Conservation (phyloP, 257 asterid species). For the Solanum chaucha region DNA sequence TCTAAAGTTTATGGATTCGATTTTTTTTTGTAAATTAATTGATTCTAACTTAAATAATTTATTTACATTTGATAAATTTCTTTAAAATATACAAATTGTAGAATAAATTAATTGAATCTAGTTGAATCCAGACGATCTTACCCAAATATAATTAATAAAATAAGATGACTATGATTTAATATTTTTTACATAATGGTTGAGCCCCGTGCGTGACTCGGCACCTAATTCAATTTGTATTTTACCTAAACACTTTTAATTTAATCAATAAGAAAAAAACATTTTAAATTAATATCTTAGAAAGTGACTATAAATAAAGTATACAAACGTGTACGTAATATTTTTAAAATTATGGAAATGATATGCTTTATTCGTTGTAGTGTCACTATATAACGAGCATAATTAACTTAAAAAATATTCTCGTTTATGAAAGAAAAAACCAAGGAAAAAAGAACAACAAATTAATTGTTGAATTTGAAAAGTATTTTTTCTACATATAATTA, state of each 20-base stretch:
- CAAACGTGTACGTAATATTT: neutral
- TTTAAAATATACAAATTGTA: neutral
- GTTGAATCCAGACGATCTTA: rapidly evolving
- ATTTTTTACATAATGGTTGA: neutral
- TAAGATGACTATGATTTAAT: neutral
- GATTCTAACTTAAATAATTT: neutral
- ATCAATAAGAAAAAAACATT: neutral
- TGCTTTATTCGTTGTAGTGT: neutral
- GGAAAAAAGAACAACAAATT: neutral
- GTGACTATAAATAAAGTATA: neutral
- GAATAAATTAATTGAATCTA: neutral
- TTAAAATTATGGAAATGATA: neutral
- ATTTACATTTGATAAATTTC: neutral
- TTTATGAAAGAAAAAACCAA: neutral
- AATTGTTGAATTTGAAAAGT: neutral
- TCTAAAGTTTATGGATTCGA: neutral
- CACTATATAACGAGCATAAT: neutral
- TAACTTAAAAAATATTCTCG: neutral
- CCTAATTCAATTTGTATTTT: neutral
- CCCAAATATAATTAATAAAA: neutral
- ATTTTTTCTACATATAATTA: neutral
- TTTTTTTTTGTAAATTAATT: neutral
- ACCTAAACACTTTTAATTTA: neutral
- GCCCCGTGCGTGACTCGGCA: neutral
- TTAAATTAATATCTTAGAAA: neutral